Base-by-base conservation (phyloP, 73 alveolate genomes). In the Paraurostyla sp. region DNA sequence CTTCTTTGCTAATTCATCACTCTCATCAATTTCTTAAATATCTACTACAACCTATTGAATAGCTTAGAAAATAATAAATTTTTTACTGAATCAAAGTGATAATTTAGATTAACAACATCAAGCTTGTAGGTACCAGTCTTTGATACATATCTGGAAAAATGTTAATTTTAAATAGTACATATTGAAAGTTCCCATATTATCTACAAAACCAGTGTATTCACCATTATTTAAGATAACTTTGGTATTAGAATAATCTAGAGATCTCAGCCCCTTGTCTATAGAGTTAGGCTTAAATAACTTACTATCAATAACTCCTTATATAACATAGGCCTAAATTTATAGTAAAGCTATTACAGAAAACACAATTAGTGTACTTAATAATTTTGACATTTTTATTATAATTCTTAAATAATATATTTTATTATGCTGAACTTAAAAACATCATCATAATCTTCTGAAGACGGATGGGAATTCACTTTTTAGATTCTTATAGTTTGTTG, bases 401-500 rank as follows among this genome's bases (percentile, higher is more conserved):
- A 32, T 62, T 25, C 16, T 62, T 62, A 32, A 13, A 15, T 62
- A 20, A 56, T 20, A 56, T 56, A 16, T n/a, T 33, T 62, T 62
- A 9, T 32, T 29, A 62, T 32, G 30, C 9, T 35, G 20, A 9
- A 65, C 52, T 13, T 23, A 75, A 33, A 42, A 42, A 1, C 45
- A 22, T n/a, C 25, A 25, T 78, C 89, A 65, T 52, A 46, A 85
- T 71, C 88, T 85, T 56, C 93, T 73, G 59, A 87, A 73, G n/a
- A 85, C 63, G 13, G 91, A 30, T 27, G 96, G 96, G 65, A 57
- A 88, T 35, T 89, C 89, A 32, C 87, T 33, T 63, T 91, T 80
- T 15, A 91, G 56, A 48, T 91, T 91, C 52, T 42, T 71, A 22
- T 73, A 45, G 81, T 84, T 83, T 0, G 92, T 76, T 0, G 96